Percentiles rank a stretch among this genome's conserved stretches.
Conservation (phyloP, 2,329 filamentous ascomycete genomes). For the Erysiphe pulchra region DNA sequence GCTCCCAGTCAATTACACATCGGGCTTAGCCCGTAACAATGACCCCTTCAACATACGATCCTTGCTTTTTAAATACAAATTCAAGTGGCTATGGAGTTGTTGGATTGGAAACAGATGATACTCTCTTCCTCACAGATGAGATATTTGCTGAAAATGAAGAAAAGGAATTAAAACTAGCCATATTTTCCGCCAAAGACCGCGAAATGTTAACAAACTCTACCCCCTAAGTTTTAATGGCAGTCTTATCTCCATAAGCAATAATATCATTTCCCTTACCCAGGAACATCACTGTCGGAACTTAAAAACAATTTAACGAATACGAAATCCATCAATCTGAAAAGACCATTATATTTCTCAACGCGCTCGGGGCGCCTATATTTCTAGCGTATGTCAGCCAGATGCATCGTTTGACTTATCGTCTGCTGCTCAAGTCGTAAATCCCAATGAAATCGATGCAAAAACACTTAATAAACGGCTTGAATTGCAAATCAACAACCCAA, state of each 20-base stretch:
- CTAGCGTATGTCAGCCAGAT: not conserved
- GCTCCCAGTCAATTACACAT: too few species aligned
- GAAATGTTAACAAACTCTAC: not conserved
- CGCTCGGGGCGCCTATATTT: not conserved
- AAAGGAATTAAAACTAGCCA: not conserved
- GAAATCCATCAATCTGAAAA: not conserved
- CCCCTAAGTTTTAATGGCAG: constrained; percentile 1
- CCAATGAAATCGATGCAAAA: constrained; percentile 1
- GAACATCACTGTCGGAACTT: not conserved
- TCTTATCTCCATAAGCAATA: not conserved
- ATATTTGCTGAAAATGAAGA: not conserved
- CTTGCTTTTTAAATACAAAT: constrained; percentile 1
- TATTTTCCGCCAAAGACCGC: constrained; percentile 1
- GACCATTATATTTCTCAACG: constrained; percentile 1
- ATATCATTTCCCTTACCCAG: not conserved
- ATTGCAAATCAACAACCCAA: not conserved
- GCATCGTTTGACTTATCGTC: not conserved
- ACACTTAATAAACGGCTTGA: not conserved
- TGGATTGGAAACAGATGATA: constrained; percentile 1
- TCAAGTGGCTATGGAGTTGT: not conserved
- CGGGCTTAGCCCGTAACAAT: too few species aligned
- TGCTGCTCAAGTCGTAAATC: not conserved
- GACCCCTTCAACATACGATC: constrained; percentile 1
- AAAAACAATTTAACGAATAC: not conserved
- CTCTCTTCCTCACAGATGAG: not conserved